These are phyloP conservation scores for Aureobasidium sp. DNA, from an alignment of 2,329 filamentous ascomycete genomes.

Conservation along the genomic window DNA sequence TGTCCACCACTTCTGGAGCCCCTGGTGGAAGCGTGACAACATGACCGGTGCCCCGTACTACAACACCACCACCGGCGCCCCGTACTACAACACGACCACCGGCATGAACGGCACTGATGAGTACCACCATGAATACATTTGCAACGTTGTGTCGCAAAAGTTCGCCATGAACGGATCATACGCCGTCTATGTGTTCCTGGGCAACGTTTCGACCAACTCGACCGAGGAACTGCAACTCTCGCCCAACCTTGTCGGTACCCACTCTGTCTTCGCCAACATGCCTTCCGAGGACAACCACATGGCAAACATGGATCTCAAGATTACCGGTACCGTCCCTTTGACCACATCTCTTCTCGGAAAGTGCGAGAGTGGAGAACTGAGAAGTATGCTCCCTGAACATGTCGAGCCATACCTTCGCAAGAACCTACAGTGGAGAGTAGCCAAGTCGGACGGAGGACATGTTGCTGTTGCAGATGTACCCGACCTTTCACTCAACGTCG, in stretches of 20 bases:
- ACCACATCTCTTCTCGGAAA: conserved; percentile 34
- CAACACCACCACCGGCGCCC: background rate
- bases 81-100: background rate
- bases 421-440: conserved; percentile 28
- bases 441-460: conserved; percentile 27
- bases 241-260: conserved; percentile 51
- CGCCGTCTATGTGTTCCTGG: conserved; percentile 60
- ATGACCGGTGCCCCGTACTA: background rate
- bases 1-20: background rate
- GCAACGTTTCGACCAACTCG: conserved; percentile 36
- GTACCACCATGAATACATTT: conserved; percentile 50
- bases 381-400: conserved; percentile 19
- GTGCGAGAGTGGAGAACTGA: conserved; percentile 26
- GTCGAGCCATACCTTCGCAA: conserved; percentile 24
- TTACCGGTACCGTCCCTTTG: conserved; percentile 37
- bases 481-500: conserved; percentile 32
- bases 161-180: conserved; percentile 54
- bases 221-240: conserved; percentile 27
- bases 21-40: conserved; percentile 11
- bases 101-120: background rate
- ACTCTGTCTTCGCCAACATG: conserved; percentile 39
- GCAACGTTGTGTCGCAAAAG: conserved; percentile 55
- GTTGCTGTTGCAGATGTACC: conserved; percentile 27
- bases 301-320: conserved; percentile 22
- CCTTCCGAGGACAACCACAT: conserved; percentile 14